A percentile compares a stretch with the other conserved stretches of the same genome.
phyloP scores from a whole-genome alignment of 2,329 filamentous ascomycete genomes.

The Colletotrichum noveboracense region DNA sequence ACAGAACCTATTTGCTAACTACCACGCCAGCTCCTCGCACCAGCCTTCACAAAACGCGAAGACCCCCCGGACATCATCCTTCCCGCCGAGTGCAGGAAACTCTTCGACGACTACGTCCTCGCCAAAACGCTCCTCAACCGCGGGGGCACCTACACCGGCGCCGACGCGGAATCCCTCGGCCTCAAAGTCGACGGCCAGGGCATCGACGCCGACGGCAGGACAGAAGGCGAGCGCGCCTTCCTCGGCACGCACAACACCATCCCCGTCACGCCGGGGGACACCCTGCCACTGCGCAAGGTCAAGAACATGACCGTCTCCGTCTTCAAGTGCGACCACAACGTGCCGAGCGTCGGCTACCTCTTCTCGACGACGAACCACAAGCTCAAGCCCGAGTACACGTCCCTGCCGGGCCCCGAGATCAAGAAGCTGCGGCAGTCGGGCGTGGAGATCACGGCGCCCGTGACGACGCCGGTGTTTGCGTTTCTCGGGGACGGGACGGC shows the following conservation, averaged over 20 bases:
- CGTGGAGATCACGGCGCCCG: constrained; percentile 42
- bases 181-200: constrained; percentile 21
- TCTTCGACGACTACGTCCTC: constrained; percentile 44
- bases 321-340: constrained; percentile 51
- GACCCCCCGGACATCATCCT: constrained; percentile 52
- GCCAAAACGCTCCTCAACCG: constrained; percentile 47
- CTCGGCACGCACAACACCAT: constrained; percentile 45
- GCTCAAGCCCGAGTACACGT: constrained; percentile 41
- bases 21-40: constrained; percentile 34
- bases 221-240: constrained; percentile 26
- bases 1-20: too few species aligned
- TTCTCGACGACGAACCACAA: constrained; percentile 44
- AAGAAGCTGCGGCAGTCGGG: constrained; percentile 41
- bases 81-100: constrained; percentile 42
- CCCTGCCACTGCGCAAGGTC: constrained; percentile 37
- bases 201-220: constrained; percentile 21
- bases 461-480: constrained; percentile 46
- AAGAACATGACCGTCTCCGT: constrained; percentile 44
- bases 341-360: constrained; percentile 53
- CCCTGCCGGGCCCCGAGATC: constrained; percentile 40
- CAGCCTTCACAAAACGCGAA: constrained; percentile 47
- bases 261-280: constrained; percentile 38
- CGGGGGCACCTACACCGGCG: constrained; percentile 39
- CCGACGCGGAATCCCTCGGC: constrained; percentile 26
- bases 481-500: constrained; percentile 54